A percentile compares a stretch with the other conserved stretches of the same genome.
phyloP scores from a whole-genome alignment of 202 grass and related monocot species.

The Miscanthus sacchariflorus region DNA sequence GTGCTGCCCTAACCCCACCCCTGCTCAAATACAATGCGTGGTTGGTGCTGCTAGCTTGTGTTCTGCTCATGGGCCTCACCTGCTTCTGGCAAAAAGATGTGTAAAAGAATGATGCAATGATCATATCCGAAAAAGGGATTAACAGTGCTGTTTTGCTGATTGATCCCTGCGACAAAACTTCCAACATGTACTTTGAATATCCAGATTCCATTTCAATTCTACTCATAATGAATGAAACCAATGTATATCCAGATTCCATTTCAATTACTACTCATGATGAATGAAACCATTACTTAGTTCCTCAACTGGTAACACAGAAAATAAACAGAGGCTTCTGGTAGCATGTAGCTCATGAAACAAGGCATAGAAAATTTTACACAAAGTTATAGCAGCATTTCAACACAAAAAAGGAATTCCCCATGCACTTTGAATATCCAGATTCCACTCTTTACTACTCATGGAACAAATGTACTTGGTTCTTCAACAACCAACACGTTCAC shows the following conservation, averaged over 20 bases:
- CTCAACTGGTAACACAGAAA: background rate
- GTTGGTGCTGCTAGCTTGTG: constrained; percentile 29
- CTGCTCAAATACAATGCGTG: constrained; percentile 20
- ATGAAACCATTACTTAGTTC: constrained; percentile 1
- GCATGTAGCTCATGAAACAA: background rate
- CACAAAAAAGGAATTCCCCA: background rate
- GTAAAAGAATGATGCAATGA: background rate
- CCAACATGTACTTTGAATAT: constrained; percentile 26
- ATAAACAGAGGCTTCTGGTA: background rate
- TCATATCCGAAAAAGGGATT: background rate
- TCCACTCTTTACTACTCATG: background rate
- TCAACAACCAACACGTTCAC: background rate
- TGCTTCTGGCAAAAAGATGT: constrained; percentile 21
- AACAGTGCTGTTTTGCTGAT: background rate
- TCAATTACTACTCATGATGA: background rate
- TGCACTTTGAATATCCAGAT: background rate
- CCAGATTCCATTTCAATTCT: constrained; percentile 10
- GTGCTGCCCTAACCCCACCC: constrained; percentile 11
- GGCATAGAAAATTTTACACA: background rate
- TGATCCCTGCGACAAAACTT: constrained; percentile 4
- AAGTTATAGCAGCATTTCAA: background rate
- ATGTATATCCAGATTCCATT: constrained; percentile 8
- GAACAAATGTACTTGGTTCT: background rate
- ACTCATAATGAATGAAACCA: constrained; percentile 13
- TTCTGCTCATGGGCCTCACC: constrained; percentile 40